Base-by-base conservation (phyloP, 352 stramenopile species). In the Thraustochytrium sp. region DNA sequence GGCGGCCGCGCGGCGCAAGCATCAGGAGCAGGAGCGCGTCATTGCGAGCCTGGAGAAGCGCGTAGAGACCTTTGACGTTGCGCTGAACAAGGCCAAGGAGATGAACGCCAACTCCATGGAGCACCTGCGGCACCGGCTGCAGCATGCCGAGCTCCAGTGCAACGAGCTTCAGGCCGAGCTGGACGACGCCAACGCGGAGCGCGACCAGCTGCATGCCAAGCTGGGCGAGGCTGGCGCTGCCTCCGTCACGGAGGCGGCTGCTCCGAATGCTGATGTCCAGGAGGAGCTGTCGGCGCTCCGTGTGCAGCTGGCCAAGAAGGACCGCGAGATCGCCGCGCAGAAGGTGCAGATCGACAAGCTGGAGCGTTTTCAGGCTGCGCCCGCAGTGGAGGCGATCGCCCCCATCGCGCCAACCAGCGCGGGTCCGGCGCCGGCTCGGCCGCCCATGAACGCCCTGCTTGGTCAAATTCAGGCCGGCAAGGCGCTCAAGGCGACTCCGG, bases 151-250 rank as follows among this genome's bases (percentile, higher is more conserved):
- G 46, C 42, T 54, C 46, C 42, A 54, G 42, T 62, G 42, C 42
- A 54, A 61, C 31, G 64, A 80, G 37, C 68, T 80, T 44, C 68
- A 80, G 51, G 16, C 21, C 0, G 53, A 68, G 68, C 68, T 80
- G 5, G 68, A 80, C 29, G 68, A 44, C 2, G 68, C 68, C 5
- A 80, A 80, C 37, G 16, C 37, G n/a, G 68, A 80, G 11, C 53
- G 68, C n/a, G 53, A 64, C 38, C 38, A 68, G 42, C 68, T 80
- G 3, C 68, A 80, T 18, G 68, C 68, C 34, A 80, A 80, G 68
- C 44, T 64, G n/a, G 46, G 42, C 36, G 64, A 21, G 34, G 38
- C 18, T 18, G 59, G 3, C 59, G 26, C 18, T 11, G 18, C 51
- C 51, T 11, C 11, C 4, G 51, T n/a, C 38, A n/a, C 37, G 23